Evolutionary conservation across 2,329 filamentous ascomycete genomes (phyloP).

Genomic region (Aureobasidium mangrovei): DNA sequence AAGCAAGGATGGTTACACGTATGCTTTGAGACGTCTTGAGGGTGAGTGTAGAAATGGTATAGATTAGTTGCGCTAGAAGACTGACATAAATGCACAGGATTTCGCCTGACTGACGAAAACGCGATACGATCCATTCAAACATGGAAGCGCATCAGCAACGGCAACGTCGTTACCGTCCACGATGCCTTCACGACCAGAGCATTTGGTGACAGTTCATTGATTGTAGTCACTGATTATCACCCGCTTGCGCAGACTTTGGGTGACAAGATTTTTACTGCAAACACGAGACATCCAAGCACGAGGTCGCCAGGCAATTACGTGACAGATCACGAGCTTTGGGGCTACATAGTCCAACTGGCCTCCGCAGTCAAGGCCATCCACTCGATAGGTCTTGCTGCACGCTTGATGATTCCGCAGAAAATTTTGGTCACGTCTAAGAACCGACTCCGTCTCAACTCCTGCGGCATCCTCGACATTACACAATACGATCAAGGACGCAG

Average conservation of each 20-base stretch:
- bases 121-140: slow-evolving; percentile 78
- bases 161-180: slow-evolving; percentile 74
- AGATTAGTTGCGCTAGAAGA: background rate
- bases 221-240: slow-evolving; percentile 90
- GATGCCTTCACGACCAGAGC: slow-evolving; percentile 89
- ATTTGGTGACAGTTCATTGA: slow-evolving; percentile 89
- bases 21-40: slow-evolving; percentile 78
- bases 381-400: slow-evolving; percentile 67
- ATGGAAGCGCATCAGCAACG: slow-evolving; percentile 79
- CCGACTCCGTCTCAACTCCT: slow-evolving; percentile 78
- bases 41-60: slow-evolving; percentile 30
- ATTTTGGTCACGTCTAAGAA: slow-evolving; percentile 86
- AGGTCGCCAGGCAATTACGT: slow-evolving; percentile 34
- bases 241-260: slow-evolving; percentile 82
- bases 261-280: slow-evolving; percentile 60
- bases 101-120: slow-evolving; percentile 78
- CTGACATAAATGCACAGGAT: slow-evolving; percentile 44
- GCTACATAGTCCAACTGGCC: slow-evolving; percentile 83
- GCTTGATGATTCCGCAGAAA: slow-evolving; percentile 79
- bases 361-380: slow-evolving; percentile 85
- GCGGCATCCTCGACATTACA: slow-evolving; percentile 81
- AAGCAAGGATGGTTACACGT: slow-evolving; percentile 79
- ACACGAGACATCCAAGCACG: slow-evolving; percentile 19
- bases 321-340: slow-evolving; percentile 73
- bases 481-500: slow-evolving; percentile 65